These are phyloP conservation scores for Xenosphaeropsis pyriputrescens DNA, from an alignment of 2,329 filamentous ascomycete genomes.

Conservation along the genomic window DNA sequence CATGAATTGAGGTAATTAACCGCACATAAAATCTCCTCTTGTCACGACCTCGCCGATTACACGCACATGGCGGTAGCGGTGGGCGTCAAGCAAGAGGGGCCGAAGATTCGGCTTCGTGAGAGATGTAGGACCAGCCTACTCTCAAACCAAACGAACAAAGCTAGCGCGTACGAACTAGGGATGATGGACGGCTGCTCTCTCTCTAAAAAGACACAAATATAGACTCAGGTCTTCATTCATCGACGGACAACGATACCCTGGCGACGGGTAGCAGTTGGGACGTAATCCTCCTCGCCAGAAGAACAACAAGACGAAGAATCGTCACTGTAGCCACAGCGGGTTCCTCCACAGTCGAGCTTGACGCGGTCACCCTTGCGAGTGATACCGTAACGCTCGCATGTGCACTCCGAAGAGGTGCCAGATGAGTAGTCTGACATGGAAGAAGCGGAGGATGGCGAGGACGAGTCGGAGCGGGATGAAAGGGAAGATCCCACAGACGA, in stretches of 20 bases:
- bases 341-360: constrained; percentile 89
- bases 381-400: constrained; percentile 93
- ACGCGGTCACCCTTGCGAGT: constrained; percentile 84
- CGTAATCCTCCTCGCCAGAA: constrained; percentile 38
- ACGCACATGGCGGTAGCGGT: no score
- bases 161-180: constrained; percentile 1
- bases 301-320: constrained; percentile 56
- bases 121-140: constrained; percentile 1
- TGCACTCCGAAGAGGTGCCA: constrained; percentile 65
- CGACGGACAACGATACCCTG: constrained; percentile 43
- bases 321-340: constrained; percentile 71
- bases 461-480: constrained; percentile 60
- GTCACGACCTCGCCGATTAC: no score
- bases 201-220: constrained; percentile 1
- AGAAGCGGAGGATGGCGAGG: constrained; percentile 48
- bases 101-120: constrained; percentile 17
- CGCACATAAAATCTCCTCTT: no score
- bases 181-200: constrained; percentile 2
- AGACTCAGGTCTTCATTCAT: constrained; percentile 7
- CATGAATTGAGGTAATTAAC: no score
- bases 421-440: constrained; percentile 66
- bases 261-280: constrained; percentile 40
- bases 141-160: constrained; percentile 4
- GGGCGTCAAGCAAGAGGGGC: constrained; percentile 2
- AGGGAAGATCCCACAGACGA: constrained; percentile 58